Evolutionary conservation across 2,329 filamentous ascomycete species (phyloP), one percentile per base, ranked within the genome.

Genomic region (Pseudogymnoascus sp.): DNA sequence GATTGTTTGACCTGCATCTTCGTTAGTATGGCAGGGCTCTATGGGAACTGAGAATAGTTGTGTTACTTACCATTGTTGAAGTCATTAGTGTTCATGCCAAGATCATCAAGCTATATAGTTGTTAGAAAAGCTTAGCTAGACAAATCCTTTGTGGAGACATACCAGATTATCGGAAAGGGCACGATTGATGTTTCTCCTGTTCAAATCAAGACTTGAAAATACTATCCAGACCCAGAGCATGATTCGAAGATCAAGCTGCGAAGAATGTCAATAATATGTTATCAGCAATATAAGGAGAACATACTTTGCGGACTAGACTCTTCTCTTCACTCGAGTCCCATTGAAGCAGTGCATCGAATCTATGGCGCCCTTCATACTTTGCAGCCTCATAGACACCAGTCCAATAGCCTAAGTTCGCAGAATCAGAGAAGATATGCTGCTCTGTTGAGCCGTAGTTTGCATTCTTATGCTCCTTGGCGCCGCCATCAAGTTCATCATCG

Each of bases 51-150:
- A 28, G 19, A 50, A 7, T 16, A 6, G 11, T 11, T 11, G 38
- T 26, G 11, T 65, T 61, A 11, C 82, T 65, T 61, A 11, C 82
- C 83, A 19, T 79, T 72, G 68, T 84, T 84, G 62, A 75, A 76
- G 60, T 77, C 81, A 70, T 80, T 76, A 0, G 76, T 79, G 14
- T 72, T 75, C 64, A 79, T 65, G 2, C 71, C 67, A 10, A 79
- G 70, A 46, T 84, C 86, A 66, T 72, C 75, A 2, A 88, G 75
- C 76, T 56, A 53, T 56, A 16, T 87, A 79, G 64, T 84, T 85
- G 70, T 86, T 83, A 0, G 82, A 82, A 19, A 84, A 6, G 83
- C 84, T 68, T 84, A 83, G 3, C 65, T 7, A 56, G 26, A 33
- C 4, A 11, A 6, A 8, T 19, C 26, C 11, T 11, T 33, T 31